phyloP scores from a whole-genome alignment of 2,329 filamentous ascomycete species.

The Nemania serpens region DNA sequence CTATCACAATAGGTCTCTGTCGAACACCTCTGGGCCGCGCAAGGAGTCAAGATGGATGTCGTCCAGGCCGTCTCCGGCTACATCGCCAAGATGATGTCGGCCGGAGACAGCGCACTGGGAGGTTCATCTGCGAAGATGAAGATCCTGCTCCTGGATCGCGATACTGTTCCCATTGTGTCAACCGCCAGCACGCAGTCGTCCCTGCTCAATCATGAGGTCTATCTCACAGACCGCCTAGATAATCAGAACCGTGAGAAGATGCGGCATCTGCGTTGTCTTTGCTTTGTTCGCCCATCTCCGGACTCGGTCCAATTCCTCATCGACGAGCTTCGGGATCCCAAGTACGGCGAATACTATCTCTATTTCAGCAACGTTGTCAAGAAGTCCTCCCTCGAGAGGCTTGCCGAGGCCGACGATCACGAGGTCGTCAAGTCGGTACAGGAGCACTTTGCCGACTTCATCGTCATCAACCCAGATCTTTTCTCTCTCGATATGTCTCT shows the following conservation, averaged over 20 bases:
- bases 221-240: slow-evolving; percentile 94
- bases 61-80: slow-evolving; percentile 92
- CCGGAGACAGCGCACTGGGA: slow-evolving; percentile 71
- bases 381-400: slow-evolving; percentile 90
- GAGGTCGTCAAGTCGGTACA: slow-evolving; percentile 94
- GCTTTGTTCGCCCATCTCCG: slow-evolving; percentile 88
- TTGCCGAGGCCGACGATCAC: slow-evolving; percentile 96
- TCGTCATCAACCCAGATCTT: slow-evolving; percentile 92
- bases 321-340: slow-evolving; percentile 93
- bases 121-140: slow-evolving; percentile 92
- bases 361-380: slow-evolving; percentile 98
- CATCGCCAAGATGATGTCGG: slow-evolving; percentile 92
- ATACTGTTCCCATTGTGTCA: slow-evolving; percentile 92
- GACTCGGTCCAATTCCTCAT: slow-evolving; percentile 93
- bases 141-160: slow-evolving; percentile 89
- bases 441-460: slow-evolving; percentile 95
- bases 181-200: slow-evolving; percentile 95
- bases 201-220: slow-evolving; percentile 94
- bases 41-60: slow-evolving; percentile 75
- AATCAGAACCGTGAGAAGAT: slow-evolving; percentile 93
- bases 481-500: slow-evolving; percentile 78
- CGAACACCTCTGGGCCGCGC: slow-evolving; percentile 2
- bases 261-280: slow-evolving; percentile 92
- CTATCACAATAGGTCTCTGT: not conserved
- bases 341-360: slow-evolving; percentile 95